These are phyloP conservation scores for Uronychia binucleata DNA, from an alignment of 73 alveolate species.

Conservation along the genomic window DNA sequence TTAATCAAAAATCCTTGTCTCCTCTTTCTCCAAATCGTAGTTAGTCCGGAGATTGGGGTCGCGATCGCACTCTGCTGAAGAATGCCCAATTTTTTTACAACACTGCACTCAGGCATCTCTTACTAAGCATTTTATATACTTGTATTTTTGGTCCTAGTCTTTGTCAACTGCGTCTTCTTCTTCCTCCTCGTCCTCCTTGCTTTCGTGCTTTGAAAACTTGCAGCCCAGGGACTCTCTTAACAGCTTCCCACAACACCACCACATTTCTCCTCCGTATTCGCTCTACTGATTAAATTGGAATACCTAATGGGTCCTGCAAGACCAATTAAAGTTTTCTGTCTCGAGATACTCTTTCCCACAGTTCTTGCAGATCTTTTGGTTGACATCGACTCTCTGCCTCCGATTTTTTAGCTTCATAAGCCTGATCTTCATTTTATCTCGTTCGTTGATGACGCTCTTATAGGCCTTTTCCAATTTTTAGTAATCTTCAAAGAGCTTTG, in stretches of 20 bases:
- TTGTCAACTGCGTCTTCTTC: slow-evolving; percentile 43
- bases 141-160: slow-evolving; percentile 32
- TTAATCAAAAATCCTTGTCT: slow-evolving; percentile 38
- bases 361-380: slow-evolving; percentile 57
- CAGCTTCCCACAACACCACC: slow-evolving; percentile 78
- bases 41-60: slow-evolving; percentile 57
- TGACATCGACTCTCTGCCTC: slow-evolving; percentile 15
- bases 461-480: slow-evolving; percentile 23
- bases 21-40: slow-evolving; percentile 44
- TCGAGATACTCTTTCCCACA: slow-evolving; percentile 59
- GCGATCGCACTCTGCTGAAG: slow-evolving; percentile 43
- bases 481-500: slow-evolving; percentile 28
- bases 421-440: slow-evolving; percentile 48
- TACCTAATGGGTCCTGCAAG: slow-evolving; percentile 54
- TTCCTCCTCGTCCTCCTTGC: slow-evolving; percentile 70
- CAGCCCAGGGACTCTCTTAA: slow-evolving; percentile 58
- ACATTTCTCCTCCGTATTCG: slow-evolving; percentile 62
- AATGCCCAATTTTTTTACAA: slow-evolving; percentile 66
- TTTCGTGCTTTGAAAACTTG: slow-evolving; percentile 56
- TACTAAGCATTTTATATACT: slow-evolving; percentile 40
- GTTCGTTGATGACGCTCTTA: slow-evolving; percentile 25
- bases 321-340: slow-evolving; percentile 67
- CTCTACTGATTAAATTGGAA: background rate
- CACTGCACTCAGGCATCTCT: background rate
- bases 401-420: slow-evolving; percentile 37